A percentile compares a stretch with the other conserved stretches of the same genome.
These are phyloP conservation scores for Puya raimondii DNA, from an alignment of 176 grass and related monocot genomes.

Conservation along the genomic window DNA sequence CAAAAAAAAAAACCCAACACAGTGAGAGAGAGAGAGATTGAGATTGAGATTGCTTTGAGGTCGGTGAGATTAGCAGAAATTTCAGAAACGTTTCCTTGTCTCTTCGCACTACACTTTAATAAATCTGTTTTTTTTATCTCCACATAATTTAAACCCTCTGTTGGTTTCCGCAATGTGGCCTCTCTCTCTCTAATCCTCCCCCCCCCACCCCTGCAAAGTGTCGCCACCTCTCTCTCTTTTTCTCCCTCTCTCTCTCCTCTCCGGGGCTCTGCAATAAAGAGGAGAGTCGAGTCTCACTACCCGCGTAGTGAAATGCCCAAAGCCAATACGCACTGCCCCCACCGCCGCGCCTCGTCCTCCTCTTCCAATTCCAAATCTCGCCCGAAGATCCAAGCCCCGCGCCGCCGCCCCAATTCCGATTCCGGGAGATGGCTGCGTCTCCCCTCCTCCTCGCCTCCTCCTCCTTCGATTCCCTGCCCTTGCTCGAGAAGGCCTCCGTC, in stretches of 20 bases:
- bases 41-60: neutral
- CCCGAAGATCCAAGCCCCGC: constrained; percentile 12
- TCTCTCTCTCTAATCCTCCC: constrained; percentile 19
- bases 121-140: no score
- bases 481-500: constrained; percentile 14
- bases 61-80: no score
- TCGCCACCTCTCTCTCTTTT: neutral
- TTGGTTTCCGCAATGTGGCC: neutral
- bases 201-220: neutral
- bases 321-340: neutral
- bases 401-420: neutral
- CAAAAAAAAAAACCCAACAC: neutral
- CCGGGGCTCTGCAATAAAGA: neutral
- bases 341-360: neutral
- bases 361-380: constrained; percentile 17
- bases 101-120: neutral
- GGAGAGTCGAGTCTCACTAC: neutral
- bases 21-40: neutral
- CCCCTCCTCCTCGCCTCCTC: neutral
- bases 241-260: neutral
- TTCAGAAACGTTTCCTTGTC: neutral
- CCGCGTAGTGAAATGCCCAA: constrained; percentile 2
- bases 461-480: neutral
- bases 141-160: no score
- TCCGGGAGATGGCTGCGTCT: neutral